Percentiles rank a stretch among this genome's conserved stretches.
phyloP scores from a whole-genome alignment of 1,284 basidiomycete genomes.

The Leccinum colubrinum region DNA sequence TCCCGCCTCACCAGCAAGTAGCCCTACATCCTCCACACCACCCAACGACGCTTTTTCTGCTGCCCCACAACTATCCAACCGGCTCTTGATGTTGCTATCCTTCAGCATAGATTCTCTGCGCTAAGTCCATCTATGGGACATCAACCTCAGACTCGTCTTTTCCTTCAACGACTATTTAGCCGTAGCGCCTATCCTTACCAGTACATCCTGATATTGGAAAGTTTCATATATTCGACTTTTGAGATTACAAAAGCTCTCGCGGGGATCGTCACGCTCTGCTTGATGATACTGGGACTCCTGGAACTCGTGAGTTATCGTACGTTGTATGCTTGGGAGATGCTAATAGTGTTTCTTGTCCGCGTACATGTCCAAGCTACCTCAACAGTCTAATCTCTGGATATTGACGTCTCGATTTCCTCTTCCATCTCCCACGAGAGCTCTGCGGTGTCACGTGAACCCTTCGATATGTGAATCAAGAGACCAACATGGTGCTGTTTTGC shows the following conservation, averaged over 20 bases:
- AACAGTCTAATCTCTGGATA: conserved; percentile 7
- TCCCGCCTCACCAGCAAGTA: conserved; percentile 20
- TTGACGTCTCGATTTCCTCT: conserved; percentile 13
- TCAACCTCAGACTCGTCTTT: not conserved
- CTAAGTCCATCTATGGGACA: not conserved
- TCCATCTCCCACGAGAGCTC: conserved; percentile 4
- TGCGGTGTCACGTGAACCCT: conserved; percentile 3
- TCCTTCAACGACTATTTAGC: conserved; percentile 1
- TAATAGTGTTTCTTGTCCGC: conserved; percentile 15
- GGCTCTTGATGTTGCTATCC: conserved; percentile 14
- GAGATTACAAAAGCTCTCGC: conserved; percentile 19
- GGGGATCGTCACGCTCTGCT: conserved; percentile 19
- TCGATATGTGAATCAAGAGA: conserved; percentile 8
- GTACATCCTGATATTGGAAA: conserved; percentile 5
- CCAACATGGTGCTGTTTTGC: conserved; percentile 21
- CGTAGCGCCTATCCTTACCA: not conserved
- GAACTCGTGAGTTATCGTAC: conserved; percentile 19
- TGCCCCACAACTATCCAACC: conserved; percentile 4
- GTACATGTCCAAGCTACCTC: conserved; percentile 9
- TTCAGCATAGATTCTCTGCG: conserved; percentile 14
- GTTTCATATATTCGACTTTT: conserved; percentile 4
- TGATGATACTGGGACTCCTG: conserved; percentile 26
- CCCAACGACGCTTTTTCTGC: conserved; percentile 11
- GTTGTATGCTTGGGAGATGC: not conserved
- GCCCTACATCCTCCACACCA: conserved; percentile 20